A percentile compares a stretch with the other conserved stretches of the same genome.
These are phyloP conservation scores for Aquilaria malaccensis DNA, from an alignment of 345 rosid species.

Conservation along the genomic window DNA sequence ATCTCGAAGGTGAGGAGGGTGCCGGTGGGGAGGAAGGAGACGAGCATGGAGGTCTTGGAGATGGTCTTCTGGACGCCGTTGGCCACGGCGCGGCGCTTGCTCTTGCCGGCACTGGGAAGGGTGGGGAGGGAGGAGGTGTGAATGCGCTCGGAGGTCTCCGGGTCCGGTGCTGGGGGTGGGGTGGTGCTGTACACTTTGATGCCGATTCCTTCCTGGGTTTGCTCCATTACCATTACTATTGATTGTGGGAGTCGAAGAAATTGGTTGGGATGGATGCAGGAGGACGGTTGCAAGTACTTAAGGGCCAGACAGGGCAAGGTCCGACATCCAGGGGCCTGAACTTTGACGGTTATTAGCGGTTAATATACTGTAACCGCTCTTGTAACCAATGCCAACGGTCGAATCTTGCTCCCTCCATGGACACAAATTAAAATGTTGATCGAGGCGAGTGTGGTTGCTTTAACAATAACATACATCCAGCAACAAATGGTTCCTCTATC, in stretches of 20 bases:
- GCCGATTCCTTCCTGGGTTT: constrained; percentile 39
- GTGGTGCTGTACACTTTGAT: constrained; percentile 52
- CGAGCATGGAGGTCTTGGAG: constrained; percentile 66
- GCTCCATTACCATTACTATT: constrained; percentile 32
- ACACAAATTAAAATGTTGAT: too few species aligned
- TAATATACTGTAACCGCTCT: not conserved
- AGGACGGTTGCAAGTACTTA: not conserved
- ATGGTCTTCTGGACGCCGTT: constrained; percentile 70
- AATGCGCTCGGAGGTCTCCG: not conserved
- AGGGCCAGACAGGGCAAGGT: not conserved
- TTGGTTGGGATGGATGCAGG: not conserved
- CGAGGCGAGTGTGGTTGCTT: too few species aligned
- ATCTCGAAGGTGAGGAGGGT: constrained; percentile 77
- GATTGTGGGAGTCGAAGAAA: not conserved
- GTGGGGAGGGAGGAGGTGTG: constrained; percentile 16
- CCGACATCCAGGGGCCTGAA: not conserved
- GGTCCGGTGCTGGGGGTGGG: constrained; percentile 29
- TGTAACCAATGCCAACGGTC: not conserved
- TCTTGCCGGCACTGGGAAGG: constrained; percentile 19
- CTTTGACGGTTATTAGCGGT: not conserved
- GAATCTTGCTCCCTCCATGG: too few species aligned
- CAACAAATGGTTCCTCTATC: too few species aligned
- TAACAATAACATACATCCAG: too few species aligned
- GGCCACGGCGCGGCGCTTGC: constrained; percentile 49
- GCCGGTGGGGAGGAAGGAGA: constrained; percentile 68